Evolutionary conservation across 371 early-diverging fungal genomes (phyloP), one percentile per base, ranked within the genome.

Genomic region (Apophysomyces ossiformis): DNA sequence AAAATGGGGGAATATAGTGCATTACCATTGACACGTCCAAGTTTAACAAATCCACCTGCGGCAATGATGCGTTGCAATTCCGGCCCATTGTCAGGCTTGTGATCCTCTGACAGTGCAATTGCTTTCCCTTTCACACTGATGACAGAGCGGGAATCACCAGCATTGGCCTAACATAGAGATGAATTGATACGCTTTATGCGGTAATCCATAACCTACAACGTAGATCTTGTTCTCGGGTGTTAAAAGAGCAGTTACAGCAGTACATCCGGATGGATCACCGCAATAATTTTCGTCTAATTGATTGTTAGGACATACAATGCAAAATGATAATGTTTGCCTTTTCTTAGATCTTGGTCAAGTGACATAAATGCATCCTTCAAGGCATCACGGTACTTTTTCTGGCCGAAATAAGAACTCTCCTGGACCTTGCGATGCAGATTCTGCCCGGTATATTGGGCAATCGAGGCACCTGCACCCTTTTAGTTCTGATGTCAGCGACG

Each of bases 1-100:
- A 12, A 26, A 26, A 4, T 39, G 57, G 9, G 35, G 35, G 32
- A 46, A 50, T 26, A 26, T 26, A 26, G 32, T 2, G 3, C 32
- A 32, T 57, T 80, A 85, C 98, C 99, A 78, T 99, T 99, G 32
- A 99, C 97, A 50, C 99, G 90, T 2, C 96, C 95, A 83, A 90
- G 96, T 73, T 97, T 97, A 45, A 98, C 96, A 85, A 94, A 97
- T 2, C 98, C 98, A 63, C 99, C 99, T 50, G 95, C 97, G 15
- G 85, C 85, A 60, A 74, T 76, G 73, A 99, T 99, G 57, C 99
- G 90, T 64, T 85, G 80, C 38, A 85, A 81, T 81, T 99, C 99
- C 54, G 77, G 89, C 78, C 67, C 61, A 72, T 94, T 91, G 18
- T 78, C 85, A 21, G 99, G 99, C 79, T 98, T 98, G 80, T 98